Evolutionary conservation across 495 filamentous ascomycete genomes (phyloP).

Genomic region (Lophiostoma macrostomum): DNA sequence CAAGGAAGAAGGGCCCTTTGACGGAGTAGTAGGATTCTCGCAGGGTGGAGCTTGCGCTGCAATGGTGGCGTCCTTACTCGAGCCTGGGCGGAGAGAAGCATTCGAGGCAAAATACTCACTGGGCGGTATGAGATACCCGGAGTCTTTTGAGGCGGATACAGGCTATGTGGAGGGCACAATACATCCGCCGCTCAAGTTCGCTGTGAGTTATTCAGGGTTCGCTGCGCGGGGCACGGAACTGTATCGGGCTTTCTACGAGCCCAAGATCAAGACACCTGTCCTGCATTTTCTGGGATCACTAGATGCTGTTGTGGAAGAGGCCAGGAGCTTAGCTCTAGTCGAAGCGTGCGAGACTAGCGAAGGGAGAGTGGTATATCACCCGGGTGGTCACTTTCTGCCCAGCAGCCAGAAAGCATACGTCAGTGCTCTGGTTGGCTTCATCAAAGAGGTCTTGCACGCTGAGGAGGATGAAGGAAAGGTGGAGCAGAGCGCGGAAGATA

Average conservation of each 20-base stretch:
- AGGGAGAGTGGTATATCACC: conserved; percentile 69
- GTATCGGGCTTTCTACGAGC: conserved; percentile 72
- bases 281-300: conserved; percentile 79
- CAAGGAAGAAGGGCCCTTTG: conserved; percentile 45
- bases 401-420: conserved; percentile 71
- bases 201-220: conserved; percentile 77
- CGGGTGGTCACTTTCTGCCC: conserved; percentile 91
- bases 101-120: conserved; percentile 43
- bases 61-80: conserved; percentile 66
- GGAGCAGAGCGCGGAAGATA: conserved; percentile 56
- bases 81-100: conserved; percentile 49
- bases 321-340: conserved; percentile 60
- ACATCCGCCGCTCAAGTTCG: conserved; percentile 70
- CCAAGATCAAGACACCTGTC: conserved; percentile 70
- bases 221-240: conserved; percentile 53
- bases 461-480: conserved; percentile 30
- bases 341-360: conserved; percentile 62
- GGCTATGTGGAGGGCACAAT: conserved; percentile 46
- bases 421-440: conserved; percentile 69
- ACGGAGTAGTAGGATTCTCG: conserved; percentile 46
- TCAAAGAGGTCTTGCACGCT: conserved; percentile 56
- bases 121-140: conserved; percentile 49
- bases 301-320: conserved; percentile 86
- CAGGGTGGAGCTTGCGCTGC: conserved; percentile 45
- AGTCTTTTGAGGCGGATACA: conserved; percentile 47